phyloP scores from a whole-genome alignment of 2,329 filamentous ascomycete genomes.

The Pestalotiopsis sp. region DNA sequence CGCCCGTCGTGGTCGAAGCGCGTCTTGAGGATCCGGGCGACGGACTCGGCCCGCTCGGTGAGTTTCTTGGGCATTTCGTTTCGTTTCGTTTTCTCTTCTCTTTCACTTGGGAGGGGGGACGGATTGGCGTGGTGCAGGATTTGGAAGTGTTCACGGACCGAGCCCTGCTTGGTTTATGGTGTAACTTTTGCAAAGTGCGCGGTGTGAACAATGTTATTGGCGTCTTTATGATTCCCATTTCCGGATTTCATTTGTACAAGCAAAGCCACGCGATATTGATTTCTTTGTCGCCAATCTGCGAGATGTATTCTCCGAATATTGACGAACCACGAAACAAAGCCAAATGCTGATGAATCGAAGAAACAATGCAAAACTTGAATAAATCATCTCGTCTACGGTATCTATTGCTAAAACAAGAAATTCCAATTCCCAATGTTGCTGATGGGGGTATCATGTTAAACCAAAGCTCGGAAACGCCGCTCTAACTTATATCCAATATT shows the following conservation, averaged over 20 bases:
- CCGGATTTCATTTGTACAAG: not conserved
- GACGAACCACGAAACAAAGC: not conserved
- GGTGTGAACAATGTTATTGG: not conserved
- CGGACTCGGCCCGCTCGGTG: not conserved
- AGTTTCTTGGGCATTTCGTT: not conserved
- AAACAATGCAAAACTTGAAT: not conserved
- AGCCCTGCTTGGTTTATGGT: not conserved
- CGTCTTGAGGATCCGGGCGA: not conserved
- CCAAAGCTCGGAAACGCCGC: not conserved
- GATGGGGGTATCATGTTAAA: constrained; percentile 4
- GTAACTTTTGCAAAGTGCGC: not conserved
- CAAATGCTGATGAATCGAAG: not conserved
- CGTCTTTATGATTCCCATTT: not conserved
- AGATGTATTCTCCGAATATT: not conserved
- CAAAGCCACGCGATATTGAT: too few relatives aligned
- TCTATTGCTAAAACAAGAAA: not conserved
- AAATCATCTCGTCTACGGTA: not conserved
- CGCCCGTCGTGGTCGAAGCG: not conserved
- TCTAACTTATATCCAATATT: not conserved
- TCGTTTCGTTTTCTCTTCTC: too few relatives aligned
- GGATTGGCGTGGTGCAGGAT: not conserved
- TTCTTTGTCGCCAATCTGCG: not conserved
- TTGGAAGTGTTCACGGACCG: not conserved
- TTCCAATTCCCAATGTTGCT: constrained; percentile 8
- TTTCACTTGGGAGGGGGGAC: not conserved